phyloP scores from a whole-genome alignment of 2,329 filamentous ascomycete genomes.

The Microascus cirrosus region DNA sequence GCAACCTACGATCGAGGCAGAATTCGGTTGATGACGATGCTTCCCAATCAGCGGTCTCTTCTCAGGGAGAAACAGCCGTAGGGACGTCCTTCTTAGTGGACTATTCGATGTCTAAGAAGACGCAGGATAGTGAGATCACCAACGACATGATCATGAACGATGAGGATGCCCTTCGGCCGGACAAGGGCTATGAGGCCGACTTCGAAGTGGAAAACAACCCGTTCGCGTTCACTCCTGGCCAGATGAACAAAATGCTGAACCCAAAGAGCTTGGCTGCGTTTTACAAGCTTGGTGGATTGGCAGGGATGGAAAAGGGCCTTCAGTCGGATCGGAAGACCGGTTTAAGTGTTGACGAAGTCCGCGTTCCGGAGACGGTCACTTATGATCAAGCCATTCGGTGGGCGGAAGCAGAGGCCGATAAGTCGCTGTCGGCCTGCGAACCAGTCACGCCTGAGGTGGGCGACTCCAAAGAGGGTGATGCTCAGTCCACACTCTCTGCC shows the following conservation, averaged over 20 bases:
- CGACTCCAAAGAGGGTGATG: conserved; percentile 8
- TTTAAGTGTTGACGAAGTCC: conserved; percentile 63
- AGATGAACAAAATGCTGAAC: conserved; percentile 79
- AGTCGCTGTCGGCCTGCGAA: too few species aligned
- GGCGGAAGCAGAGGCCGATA: conserved; percentile 13
- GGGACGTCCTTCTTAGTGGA: conserved; percentile 30
- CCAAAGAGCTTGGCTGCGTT: conserved; percentile 81
- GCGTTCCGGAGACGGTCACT: conserved; percentile 51
- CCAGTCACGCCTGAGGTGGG: neutral
- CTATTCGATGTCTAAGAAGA: conserved; percentile 30
- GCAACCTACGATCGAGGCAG: conserved; percentile 48
- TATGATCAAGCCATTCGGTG: conserved; percentile 57
- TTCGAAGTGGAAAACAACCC: conserved; percentile 70
- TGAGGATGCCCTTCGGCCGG: conserved; percentile 59
- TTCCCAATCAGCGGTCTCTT: conserved; percentile 43
- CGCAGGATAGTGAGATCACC: conserved; percentile 23
- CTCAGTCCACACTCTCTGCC: conserved; percentile 1
- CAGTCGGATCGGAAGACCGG: conserved; percentile 62
- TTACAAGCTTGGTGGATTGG: conserved; percentile 65
- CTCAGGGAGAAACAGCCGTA: conserved; percentile 53
- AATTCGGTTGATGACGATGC: conserved; percentile 59
- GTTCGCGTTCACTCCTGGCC: conserved; percentile 75
- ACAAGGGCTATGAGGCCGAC: conserved; percentile 64
- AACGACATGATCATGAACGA: conserved; percentile 51
- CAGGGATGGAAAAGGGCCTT: conserved; percentile 69